Conservation (phyloP, 148 eudicot species). For the Rhododendron simsii region DNA sequence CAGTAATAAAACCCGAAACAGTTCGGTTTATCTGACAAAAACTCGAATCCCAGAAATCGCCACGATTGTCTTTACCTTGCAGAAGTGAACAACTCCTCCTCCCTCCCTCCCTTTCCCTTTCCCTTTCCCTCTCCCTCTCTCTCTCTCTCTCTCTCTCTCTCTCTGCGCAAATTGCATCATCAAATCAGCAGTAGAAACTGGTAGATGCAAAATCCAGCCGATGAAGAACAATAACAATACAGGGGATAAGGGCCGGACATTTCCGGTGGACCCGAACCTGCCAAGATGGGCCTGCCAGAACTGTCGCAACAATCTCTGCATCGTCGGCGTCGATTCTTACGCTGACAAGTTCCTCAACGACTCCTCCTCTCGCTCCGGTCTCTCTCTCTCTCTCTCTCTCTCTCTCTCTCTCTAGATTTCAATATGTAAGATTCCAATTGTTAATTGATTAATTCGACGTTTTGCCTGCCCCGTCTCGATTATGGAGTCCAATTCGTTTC, state of each 20-base stretch:
- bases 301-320: conserved; percentile 74
- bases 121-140: background rate
- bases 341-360: conserved; percentile 55
- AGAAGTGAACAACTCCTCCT: background rate
- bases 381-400: conserved; percentile 26
- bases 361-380: conserved; percentile 59
- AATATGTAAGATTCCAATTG: background rate
- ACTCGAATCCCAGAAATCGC: background rate
- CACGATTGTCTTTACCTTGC: background rate
- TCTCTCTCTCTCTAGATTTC: background rate
- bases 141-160: background rate
- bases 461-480: background rate
- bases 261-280: conserved; percentile 71
- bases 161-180: background rate
- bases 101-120: too few relatives aligned
- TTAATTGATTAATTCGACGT: background rate
- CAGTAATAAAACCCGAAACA: background rate
- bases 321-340: conserved; percentile 76
- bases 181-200: background rate
- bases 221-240: conserved; percentile 24
- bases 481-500: background rate
- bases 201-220: background rate
- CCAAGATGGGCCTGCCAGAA: conserved; percentile 87
- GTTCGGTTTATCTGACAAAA: background rate
- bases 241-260: conserved; percentile 34